Evolutionary conservation across 805 yeast species (phyloP), one percentile per base, ranked within the genome.

Genomic region (Candida verbasci): DNA sequence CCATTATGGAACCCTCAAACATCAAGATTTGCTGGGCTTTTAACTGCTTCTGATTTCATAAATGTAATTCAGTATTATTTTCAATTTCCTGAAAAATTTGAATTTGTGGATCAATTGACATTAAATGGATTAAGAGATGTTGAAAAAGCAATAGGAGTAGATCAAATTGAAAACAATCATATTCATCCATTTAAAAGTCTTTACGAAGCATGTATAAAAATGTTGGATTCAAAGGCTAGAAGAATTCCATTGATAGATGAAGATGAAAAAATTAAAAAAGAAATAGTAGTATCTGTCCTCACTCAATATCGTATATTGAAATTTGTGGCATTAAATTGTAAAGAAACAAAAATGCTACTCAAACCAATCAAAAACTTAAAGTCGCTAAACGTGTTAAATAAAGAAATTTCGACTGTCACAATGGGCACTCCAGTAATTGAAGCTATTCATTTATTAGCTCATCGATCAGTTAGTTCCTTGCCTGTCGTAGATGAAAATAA

Each of bases 221-320:
- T 93, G 95, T 71, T 87, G 43, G 82, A 82, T 43, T 77, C 93
- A 23, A 82, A 84, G 47, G 94, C 97, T 3, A 75, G 97, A 57
- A 78, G 98, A 61, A 86, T 93, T 40, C 97, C 98, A 3, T 70
- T 93, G 49, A 86, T 93, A 48, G 98, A 93, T 57, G 83, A 83
- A 56, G 97, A 93, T 58, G 96, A 87, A 52, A 87, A 82, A 48
- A 86, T 95, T 0, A 83, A 84, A 52, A 71, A 96, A 51, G 97
- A 93, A 58, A 88, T 93, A 52, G 96, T 93, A 12, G 97, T 93
- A 6, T 78, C 88, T 38, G 98, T 93, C 35, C 72, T 93, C 53
- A 93, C 98, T 1, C 98, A 93, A 66, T 93, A 93, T 62, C 80
- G 98, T 55, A 93, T 93, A 38, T 70, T 93, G 52, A 91, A 94